phyloP scores from a whole-genome alignment of 805 yeast genomes.

The Metschnikowia sp. region DNA sequence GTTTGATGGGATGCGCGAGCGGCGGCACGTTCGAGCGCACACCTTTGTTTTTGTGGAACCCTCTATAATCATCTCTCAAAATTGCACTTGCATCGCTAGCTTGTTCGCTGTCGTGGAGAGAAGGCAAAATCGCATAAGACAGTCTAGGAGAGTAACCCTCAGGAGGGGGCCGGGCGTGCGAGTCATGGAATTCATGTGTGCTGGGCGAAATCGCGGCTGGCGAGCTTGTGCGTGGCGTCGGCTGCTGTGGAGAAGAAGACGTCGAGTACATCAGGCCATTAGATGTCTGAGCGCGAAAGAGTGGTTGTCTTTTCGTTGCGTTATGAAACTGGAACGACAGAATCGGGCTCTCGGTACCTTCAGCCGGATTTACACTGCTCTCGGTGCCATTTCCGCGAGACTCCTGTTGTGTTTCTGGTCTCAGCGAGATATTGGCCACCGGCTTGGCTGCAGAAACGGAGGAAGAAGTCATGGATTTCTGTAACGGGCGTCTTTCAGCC shows the following conservation, averaged over 20 bases:
- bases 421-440: background rate
- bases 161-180: slow-evolving; percentile 3
- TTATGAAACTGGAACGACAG: slow-evolving; percentile 9
- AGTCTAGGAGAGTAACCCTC: slow-evolving; percentile 17
- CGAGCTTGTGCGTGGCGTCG: background rate
- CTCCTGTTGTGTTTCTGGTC: background rate
- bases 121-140: slow-evolving; percentile 11
- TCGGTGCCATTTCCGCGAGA: background rate
- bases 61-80: slow-evolving; percentile 30
- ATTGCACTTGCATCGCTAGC: background rate
- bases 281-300: slow-evolving; percentile 5
- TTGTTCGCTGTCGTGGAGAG: background rate
- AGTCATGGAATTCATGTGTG: slow-evolving; percentile 7
- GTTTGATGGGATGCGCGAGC: slow-evolving; percentile 47
- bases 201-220: slow-evolving; percentile 7
- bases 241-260: slow-evolving; percentile 1
- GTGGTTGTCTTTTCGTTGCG: slow-evolving; percentile 1
- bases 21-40: slow-evolving; percentile 40
- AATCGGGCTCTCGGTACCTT: slow-evolving; percentile 5
- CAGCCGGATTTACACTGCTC: background rate
- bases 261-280: slow-evolving; percentile 2
- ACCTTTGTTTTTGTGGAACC: slow-evolving; percentile 36
- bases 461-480: background rate
- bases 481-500: background rate
- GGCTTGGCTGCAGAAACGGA: background rate